A percentile compares a stretch with the other conserved stretches of the same genome.
phyloP scores from a whole-genome alignment of 2,329 filamentous ascomycete species.

The Reticulascus tulasneorum region DNA sequence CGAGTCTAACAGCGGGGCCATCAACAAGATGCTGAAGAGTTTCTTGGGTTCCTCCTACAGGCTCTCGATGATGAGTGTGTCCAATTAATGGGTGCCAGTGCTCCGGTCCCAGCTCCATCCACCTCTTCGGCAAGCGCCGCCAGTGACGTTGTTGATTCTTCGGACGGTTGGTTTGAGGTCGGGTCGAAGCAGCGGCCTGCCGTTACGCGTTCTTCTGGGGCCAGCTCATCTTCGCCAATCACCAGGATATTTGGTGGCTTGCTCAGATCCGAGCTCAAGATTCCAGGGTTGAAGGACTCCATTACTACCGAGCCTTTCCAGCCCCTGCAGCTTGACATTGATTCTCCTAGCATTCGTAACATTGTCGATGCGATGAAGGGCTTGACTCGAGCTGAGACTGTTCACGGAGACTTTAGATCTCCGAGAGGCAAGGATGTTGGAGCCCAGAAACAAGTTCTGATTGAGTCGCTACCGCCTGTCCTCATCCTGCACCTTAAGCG shows the following conservation, averaged over 20 bases:
- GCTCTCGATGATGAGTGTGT: slow-evolving; percentile 91
- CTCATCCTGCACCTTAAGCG: slow-evolving; percentile 94
- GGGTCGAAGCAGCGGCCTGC: slow-evolving; percentile 86
- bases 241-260: slow-evolving; percentile 94
- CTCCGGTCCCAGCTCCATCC: slow-evolving; percentile 25
- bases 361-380: slow-evolving; percentile 88
- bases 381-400: slow-evolving; percentile 75
- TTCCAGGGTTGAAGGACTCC: slow-evolving; percentile 82
- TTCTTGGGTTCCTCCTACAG: slow-evolving; percentile 87
- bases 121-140: slow-evolving; percentile 21
- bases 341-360: slow-evolving; percentile 78
- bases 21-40: slow-evolving; percentile 97
- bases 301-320: slow-evolving; percentile 93
- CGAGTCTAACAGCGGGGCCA: slow-evolving; percentile 67
- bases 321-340: slow-evolving; percentile 91
- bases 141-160: slow-evolving; percentile 26
- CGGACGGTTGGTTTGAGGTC: slow-evolving; percentile 87
- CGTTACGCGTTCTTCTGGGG: slow-evolving; percentile 80
- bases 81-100: slow-evolving; percentile 57
- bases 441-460: slow-evolving; percentile 88
- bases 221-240: slow-evolving; percentile 72
- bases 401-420: slow-evolving; percentile 81
- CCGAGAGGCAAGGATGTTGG: slow-evolving; percentile 72
- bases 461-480: slow-evolving; percentile 85
- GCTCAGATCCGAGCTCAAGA: slow-evolving; percentile 81